Percentiles rank a stretch among this genome's conserved stretches.
These are phyloP conservation scores for Bolboschoenoplectus hybrid DNA, from an alignment of 202 grass and related monocot genomes.

Conservation along the genomic window DNA sequence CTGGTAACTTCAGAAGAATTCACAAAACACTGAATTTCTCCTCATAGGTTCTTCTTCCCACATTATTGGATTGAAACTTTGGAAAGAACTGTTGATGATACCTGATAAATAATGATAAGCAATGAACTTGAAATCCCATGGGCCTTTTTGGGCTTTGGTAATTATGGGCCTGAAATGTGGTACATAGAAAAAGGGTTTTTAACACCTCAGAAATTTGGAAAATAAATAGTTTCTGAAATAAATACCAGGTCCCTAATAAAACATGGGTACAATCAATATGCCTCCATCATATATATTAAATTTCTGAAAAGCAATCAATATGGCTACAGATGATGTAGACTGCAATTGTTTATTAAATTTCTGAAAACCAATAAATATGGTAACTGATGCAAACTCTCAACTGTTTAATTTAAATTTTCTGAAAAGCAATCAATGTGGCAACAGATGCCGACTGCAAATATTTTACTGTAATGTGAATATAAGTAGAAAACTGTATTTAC, in stretches of 20 bases:
- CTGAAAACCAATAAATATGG: too few relatives aligned
- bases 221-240: neutral
- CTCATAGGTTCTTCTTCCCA: neutral
- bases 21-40: neutral
- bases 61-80: neutral
- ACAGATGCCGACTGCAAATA: neutral
- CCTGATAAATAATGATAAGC: too few relatives aligned
- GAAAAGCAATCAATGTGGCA: neutral
- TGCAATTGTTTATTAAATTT: too few relatives aligned
- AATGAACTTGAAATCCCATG: neutral
- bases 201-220: neutral
- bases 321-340: too few relatives aligned
- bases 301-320: neutral
- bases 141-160: neutral
- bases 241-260: neutral
- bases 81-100: neutral
- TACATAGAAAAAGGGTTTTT: neutral
- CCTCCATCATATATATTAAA: neutral
- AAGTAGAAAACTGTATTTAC: conserved; percentile 13
- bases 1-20: neutral
- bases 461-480: neutral
- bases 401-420: neutral
- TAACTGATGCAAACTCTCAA: too few relatives aligned
- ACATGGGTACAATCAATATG: neutral
- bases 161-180: neutral